Evolutionary conservation across 1,139 yeast genomes (phyloP), one percentile per base, ranked within the genome.

Genomic region (Hemisphaericaspora lyxosophila): DNA sequence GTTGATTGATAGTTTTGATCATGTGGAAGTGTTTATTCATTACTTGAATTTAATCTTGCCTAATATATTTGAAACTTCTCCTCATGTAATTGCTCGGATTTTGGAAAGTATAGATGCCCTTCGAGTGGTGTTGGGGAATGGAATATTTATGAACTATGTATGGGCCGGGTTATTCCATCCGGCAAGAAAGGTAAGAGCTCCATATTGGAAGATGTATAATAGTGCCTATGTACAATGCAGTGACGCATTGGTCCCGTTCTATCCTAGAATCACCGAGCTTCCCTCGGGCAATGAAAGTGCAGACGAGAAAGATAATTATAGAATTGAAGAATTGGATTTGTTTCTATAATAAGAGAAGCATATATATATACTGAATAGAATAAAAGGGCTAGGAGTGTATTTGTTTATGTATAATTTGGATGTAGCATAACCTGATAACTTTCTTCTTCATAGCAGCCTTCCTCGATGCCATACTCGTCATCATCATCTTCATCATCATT

Each of bases 111-210:
- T 92, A 20, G 94, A 86, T 43, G 84, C 90, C 1, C 59, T 89
- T 25, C 69, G 94, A 31, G 67, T 76, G 39, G 83, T 84, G 0
- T 60, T 90, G 14, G 98, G 99, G 0, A 73, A 79, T 8, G 96
- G 96, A 0, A 52, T 80, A 2, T 72, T 84, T 41, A 60, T 85
- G 68, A 82, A 85, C 51, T 92, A 94, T 58, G 53, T 86, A 0
- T 80, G 96, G 86, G 80, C 84, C 0, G 98, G 98, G 0, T 63
- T 94, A 19, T 92, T 89, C 58, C 98, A 94, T 53, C 95, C 97
- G 1, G 96, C 98, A 0, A 70, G 83, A 40, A 86, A 84, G 52
- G 98, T 94, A 0, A 70, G 98, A 47, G 66, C 64, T 2, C 82
- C 95, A 0, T 94, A 85, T 57, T 94, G 98, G 97, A 80, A 76